Conservation (phyloP, 2,329 filamentous ascomycete species). For the Xylariaceae sp. region DNA sequence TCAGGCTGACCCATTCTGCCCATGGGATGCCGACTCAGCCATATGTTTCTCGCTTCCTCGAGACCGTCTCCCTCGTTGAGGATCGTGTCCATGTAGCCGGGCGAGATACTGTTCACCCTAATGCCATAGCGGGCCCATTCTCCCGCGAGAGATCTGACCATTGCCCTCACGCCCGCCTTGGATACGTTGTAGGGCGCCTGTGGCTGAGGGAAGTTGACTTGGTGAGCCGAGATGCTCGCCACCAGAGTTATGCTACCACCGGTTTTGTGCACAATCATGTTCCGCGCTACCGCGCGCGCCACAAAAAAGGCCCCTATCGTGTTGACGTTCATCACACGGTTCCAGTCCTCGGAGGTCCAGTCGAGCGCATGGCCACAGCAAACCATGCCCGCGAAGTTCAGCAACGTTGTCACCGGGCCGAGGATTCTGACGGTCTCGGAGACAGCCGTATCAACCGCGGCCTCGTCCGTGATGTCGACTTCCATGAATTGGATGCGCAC, state of each 20-base stretch:
- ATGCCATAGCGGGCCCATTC: constrained; percentile 71
- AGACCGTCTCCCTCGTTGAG: constrained; percentile 62
- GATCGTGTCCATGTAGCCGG: constrained; percentile 74
- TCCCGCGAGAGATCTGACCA: constrained; percentile 61
- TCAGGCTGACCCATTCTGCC: constrained; percentile 60
- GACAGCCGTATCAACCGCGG: constrained; percentile 37
- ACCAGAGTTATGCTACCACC: constrained; percentile 62
- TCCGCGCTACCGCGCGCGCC: constrained; percentile 55
- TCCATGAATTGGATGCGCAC: constrained; percentile 43
- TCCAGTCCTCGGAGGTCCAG: constrained; percentile 54
- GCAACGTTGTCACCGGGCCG: constrained; percentile 45
- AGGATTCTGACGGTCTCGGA: constrained; percentile 24
- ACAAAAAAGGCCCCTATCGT: constrained; percentile 65
- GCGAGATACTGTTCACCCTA: constrained; percentile 63
- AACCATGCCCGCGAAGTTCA: constrained; percentile 66
- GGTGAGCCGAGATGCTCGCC: constrained; percentile 62
- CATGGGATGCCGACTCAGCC: constrained; percentile 56
- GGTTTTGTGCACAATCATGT: constrained; percentile 46
- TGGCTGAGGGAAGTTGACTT: constrained; percentile 67
- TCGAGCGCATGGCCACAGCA: constrained; percentile 56
- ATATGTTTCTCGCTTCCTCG: constrained; percentile 47
- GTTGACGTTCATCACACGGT: constrained; percentile 64
- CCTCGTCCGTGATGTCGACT: constrained; percentile 56
- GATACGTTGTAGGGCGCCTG: constrained; percentile 67
- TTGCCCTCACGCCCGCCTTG: constrained; percentile 60